Percentiles rank a stretch among this genome's conserved stretches.
These are phyloP conservation scores for Beauveria asiatica DNA, from an alignment of 2,329 filamentous ascomycete genomes.

Conservation along the genomic window DNA sequence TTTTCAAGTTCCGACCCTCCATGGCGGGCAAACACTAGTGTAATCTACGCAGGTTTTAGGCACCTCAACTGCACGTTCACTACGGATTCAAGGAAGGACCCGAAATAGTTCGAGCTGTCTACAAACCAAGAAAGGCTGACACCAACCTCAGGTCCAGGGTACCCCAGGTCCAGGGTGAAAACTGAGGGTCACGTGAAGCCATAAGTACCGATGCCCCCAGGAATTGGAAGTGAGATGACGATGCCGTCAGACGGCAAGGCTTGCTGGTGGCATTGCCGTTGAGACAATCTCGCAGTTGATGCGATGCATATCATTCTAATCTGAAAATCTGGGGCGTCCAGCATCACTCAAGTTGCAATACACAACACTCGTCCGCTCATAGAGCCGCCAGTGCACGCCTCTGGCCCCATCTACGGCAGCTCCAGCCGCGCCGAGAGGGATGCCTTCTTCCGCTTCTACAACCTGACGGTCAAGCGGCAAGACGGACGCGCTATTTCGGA, in stretches of 20 bases:
- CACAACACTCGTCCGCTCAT: background rate
- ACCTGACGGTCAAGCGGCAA: no score
- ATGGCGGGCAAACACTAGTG: background rate
- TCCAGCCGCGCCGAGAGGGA: no score
- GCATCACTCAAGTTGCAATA: background rate
- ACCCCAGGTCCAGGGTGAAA: background rate
- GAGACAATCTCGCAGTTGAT: background rate
- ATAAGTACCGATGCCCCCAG: background rate
- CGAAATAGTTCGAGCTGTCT: background rate
- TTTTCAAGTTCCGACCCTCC: background rate
- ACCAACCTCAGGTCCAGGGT: background rate
- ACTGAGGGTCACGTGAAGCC: constrained; percentile 1
- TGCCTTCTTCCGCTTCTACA: no score
- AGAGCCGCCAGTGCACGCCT: no score
- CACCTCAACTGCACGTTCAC: background rate
- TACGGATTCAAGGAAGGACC: background rate
- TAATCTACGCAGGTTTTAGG: no score
- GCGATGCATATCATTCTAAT: background rate
- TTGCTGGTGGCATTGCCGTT: background rate
- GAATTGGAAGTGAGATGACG: background rate
- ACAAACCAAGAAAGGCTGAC: background rate
- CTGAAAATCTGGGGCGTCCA: background rate
- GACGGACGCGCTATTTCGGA: no score
- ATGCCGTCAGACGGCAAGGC: background rate
- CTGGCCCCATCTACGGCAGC: no score